phyloP scores from a whole-genome alignment of 208 protist genomes.

The Trypanosoma avium region DNA sequence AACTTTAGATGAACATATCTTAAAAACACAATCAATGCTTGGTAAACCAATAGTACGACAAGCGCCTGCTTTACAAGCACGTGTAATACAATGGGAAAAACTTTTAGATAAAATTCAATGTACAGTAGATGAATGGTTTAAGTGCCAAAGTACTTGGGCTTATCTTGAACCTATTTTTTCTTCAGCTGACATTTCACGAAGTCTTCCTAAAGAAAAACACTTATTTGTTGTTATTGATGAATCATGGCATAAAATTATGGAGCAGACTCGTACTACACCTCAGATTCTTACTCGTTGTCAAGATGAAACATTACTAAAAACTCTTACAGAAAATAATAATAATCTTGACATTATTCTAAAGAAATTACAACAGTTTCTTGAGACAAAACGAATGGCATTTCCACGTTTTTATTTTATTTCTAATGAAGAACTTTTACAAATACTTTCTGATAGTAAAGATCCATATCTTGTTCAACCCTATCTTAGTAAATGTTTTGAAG shows the following conservation, averaged over 20 bases:
- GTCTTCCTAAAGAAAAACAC: slow-evolving; percentile 95
- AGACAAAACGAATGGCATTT: slow-evolving; percentile 97
- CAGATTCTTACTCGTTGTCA: slow-evolving; percentile 88
- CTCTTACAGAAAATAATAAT: slow-evolving; percentile 90
- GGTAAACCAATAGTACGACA: slow-evolving; percentile 92
- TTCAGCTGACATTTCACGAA: slow-evolving; percentile 95
- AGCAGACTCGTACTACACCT: slow-evolving; percentile 78
- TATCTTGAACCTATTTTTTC: slow-evolving; percentile 97
- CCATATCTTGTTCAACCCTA: slow-evolving; percentile 95
- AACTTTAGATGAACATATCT: slow-evolving; percentile 95
- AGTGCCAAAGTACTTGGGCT: slow-evolving; percentile 95
- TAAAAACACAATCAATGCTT: slow-evolving; percentile 96
- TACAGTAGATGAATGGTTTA: slow-evolving; percentile 96
- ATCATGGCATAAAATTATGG: slow-evolving; percentile 94
- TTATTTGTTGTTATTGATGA: slow-evolving; percentile 93
- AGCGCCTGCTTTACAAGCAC: slow-evolving; percentile 86
- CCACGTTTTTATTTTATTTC: slow-evolving; percentile 98
- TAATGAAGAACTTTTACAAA: slow-evolving; percentile 95
- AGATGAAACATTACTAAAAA: slow-evolving; percentile 91
- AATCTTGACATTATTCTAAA: slow-evolving; percentile 96
- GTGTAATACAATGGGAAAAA: slow-evolving; percentile 90
- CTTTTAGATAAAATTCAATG: slow-evolving; percentile 92
- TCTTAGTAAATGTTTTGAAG: slow-evolving; percentile 96
- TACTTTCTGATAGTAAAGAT: slow-evolving; percentile 95
- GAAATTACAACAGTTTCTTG: slow-evolving; percentile 97